Evolutionary conservation across 805 yeast species (phyloP), one percentile per base, ranked within the genome.

Genomic region (Yarrowia sp.): DNA sequence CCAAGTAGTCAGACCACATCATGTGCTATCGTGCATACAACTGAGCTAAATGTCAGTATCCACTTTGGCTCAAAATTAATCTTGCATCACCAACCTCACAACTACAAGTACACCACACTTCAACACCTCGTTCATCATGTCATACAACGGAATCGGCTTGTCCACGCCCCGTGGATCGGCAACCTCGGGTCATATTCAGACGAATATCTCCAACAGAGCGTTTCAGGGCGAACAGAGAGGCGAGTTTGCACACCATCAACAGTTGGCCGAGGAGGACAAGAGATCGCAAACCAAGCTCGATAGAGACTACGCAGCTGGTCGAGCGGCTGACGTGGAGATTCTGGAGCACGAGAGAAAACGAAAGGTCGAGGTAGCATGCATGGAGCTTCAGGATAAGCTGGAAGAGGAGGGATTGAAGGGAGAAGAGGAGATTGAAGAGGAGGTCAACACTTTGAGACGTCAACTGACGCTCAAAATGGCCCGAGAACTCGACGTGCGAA

Each of bases 81-180:
- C 35, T 40, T 38, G 45, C 59, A 53, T 53, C 41, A 50, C 22
- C 16, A 14, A 16, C 41, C 36, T 26, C 22, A 36, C 15, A 19
- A 12, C 50, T 15, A 16, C 15, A 19, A 12, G 35, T 15, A 16
- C 40, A 36, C 19, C 56, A 50, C 41, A 35, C 11, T 26, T 26
- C 32, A 26, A 35, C 19, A 12, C 5, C n/a, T 36, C 8, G 11
- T 40, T 7, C 10, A 16, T 49, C 66, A 75, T 75, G 78, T 75
- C 77, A 41, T 78, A 78, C 69, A 78, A 78, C 72, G 79, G 79
- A 15, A 76, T 78, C n/a, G 80, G 80, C 1, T 73, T 78, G 9
- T 45, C 72, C 41, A 75, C 79, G 8, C 74, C 76, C 2, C 67
- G 78, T 11, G 81, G 80, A 5, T 71, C 75, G 10, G 79, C 77